Conservation (phyloP, 2,329 filamentous ascomycete species). For the Claviceps monticola region DNA sequence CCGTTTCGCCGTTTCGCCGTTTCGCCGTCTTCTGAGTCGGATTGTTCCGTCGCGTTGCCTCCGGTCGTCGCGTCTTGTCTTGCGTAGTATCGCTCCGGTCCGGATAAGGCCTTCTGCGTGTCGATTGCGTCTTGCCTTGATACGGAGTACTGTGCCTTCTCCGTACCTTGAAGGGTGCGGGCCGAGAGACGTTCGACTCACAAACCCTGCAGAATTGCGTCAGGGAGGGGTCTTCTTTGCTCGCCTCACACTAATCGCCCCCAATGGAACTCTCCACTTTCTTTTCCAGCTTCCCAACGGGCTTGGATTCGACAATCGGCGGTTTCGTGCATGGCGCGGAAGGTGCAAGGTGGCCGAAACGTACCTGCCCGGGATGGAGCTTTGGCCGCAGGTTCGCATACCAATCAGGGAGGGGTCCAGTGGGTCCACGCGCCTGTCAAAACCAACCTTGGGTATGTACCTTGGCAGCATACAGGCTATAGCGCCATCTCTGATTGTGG, state of each 20-base stretch:
- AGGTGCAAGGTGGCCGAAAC: background rate
- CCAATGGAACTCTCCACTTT: background rate
- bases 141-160: too few relatives aligned
- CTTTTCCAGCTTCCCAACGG: background rate
- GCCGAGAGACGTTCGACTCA: conserved; percentile 5
- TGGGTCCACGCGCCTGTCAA: too few relatives aligned
- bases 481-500: background rate
- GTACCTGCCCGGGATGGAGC: background rate
- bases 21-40: background rate
- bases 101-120: background rate
- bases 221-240: too few relatives aligned
- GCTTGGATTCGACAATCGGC: background rate
- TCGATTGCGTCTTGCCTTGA: background rate
- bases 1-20: background rate
- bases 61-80: background rate
- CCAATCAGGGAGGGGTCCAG: too few relatives aligned
- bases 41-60: background rate
- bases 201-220: conserved; percentile 4
- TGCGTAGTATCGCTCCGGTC: background rate
- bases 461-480: background rate
- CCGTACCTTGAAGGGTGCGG: background rate
- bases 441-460: background rate
- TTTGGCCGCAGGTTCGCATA: too few relatives aligned
- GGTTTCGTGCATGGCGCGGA: background rate
- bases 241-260: background rate